phyloP scores from a whole-genome alignment of 345 rosid genomes.

The Syzygium grande region DNA sequence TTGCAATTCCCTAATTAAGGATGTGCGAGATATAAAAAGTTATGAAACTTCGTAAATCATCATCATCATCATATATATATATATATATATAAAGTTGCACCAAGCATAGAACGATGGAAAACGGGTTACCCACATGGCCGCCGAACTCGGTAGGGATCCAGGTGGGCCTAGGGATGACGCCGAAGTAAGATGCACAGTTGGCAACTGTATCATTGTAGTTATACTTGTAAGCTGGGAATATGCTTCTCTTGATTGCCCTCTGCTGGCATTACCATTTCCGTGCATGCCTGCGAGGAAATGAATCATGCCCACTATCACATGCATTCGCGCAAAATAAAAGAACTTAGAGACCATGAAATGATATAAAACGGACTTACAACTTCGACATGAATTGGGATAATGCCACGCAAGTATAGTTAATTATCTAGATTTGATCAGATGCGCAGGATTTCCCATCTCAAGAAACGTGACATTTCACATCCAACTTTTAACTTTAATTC shows the following conservation, averaged over 20 bases:
- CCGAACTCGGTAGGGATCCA: slow-evolving; percentile 43
- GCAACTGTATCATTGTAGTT: slow-evolving; percentile 3
- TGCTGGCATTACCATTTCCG: slow-evolving; percentile 51
- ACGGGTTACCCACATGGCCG: slow-evolving; percentile 28
- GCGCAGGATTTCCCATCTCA: not conserved
- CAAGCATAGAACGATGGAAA: not conserved
- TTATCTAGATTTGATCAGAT: not conserved
- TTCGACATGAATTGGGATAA: not conserved
- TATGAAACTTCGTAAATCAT: not conserved
- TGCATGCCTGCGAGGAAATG: slow-evolving; percentile 34
- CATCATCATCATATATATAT: not conserved
- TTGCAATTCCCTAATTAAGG: not conserved
- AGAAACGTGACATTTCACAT: not conserved
- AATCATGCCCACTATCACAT: not conserved
- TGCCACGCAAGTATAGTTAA: not conserved
- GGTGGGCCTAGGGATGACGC: slow-evolving; percentile 26
- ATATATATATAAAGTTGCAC: not conserved
- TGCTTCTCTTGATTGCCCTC: slow-evolving; percentile 30
- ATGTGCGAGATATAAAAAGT: not conserved
- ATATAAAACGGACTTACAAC: not conserved
- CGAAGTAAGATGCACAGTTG: slow-evolving; percentile 2
- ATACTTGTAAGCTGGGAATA: slow-evolving; percentile 29
- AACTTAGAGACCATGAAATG: not conserved
- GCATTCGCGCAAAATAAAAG: not conserved
- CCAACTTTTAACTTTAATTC: not conserved